phyloP scores from a whole-genome alignment of 2,329 filamentous ascomycete genomes.

The Curvularia eragrostidis region DNA sequence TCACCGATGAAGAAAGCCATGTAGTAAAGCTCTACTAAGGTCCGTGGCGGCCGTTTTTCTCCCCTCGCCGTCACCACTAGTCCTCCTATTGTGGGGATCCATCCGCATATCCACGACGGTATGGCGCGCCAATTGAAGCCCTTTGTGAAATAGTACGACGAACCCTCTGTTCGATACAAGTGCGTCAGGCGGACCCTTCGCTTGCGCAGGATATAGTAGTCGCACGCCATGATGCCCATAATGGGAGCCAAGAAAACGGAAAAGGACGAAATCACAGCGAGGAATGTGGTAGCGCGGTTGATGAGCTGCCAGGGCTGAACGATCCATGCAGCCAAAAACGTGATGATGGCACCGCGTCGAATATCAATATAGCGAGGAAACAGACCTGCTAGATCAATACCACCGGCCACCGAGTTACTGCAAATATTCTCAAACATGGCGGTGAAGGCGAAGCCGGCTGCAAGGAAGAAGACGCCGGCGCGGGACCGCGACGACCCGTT shows the following conservation, averaged over 20 bases:
- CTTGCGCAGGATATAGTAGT: slow-evolving; percentile 49
- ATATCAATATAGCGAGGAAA: slow-evolving; percentile 47
- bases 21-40: slow-evolving; percentile 56
- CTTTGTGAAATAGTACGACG: slow-evolving; percentile 54
- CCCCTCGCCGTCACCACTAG: slow-evolving; percentile 48
- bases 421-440: slow-evolving; percentile 53
- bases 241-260: slow-evolving; percentile 52
- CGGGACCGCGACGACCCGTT: slow-evolving; percentile 49
- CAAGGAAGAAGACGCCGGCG: slow-evolving; percentile 48
- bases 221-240: slow-evolving; percentile 50
- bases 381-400: slow-evolving; percentile 47
- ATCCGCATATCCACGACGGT: slow-evolving; percentile 54
- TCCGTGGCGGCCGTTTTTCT: slow-evolving; percentile 44
- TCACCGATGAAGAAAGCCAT: slow-evolving; percentile 57
- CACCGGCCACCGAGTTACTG: slow-evolving; percentile 45
- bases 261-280: slow-evolving; percentile 52
- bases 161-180: slow-evolving; percentile 46
- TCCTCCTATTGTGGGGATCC: slow-evolving; percentile 54
- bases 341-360: slow-evolving; percentile 46
- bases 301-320: slow-evolving; percentile 50
- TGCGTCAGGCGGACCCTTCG: slow-evolving; percentile 47
- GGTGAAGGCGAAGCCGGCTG: slow-evolving; percentile 46
- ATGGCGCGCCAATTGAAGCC: slow-evolving; percentile 55
- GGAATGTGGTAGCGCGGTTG: slow-evolving; percentile 47
- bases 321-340: slow-evolving; percentile 45